Evolutionary conservation across 2,329 filamentous ascomycete genomes (phyloP).

Genomic region (Graphiopsis chlorocephala): DNA sequence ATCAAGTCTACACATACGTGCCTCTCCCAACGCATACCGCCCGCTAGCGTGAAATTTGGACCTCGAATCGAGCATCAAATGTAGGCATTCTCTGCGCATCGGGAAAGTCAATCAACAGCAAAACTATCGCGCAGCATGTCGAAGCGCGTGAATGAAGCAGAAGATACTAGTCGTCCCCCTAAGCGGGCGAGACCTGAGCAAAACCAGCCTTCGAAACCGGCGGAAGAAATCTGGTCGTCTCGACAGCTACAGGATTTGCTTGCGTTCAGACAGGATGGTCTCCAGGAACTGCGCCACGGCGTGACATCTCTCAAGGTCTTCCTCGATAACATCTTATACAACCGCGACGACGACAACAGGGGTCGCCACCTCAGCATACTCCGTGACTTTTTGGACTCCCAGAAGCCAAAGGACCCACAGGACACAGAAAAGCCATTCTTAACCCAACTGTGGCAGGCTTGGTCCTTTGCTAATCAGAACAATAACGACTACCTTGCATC

Average conservation of each 20-base stretch:
- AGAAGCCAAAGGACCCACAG: conserved; percentile 48
- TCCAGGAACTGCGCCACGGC: conserved; percentile 64
- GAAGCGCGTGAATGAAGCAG: conserved; percentile 27
- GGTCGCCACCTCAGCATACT: conserved; percentile 58
- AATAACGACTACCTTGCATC: conserved; percentile 81
- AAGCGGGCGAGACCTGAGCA: conserved; percentile 31
- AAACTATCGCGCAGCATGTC: conserved; percentile 23
- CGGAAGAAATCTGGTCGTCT: conserved; percentile 61
- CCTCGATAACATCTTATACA: conserved; percentile 61
- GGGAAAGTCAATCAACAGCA: neutral
- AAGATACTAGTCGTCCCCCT: conserved; percentile 28
- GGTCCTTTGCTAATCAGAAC: conserved; percentile 76
- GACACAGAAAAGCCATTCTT: conserved; percentile 65
- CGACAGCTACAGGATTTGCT: conserved; percentile 68
- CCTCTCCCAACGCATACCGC: neutral
- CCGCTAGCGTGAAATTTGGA: neutral
- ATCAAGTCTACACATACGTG: neutral
- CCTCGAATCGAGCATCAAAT: neutral
- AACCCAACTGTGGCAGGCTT: conserved; percentile 78
- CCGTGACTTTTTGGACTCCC: conserved; percentile 64
- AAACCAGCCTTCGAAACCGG: conserved; percentile 45
- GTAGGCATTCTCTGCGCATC: conserved; percentile 2
- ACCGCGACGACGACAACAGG: conserved; percentile 50
- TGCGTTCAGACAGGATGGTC: conserved; percentile 65
- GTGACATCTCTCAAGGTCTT: conserved; percentile 69